Base-by-base conservation (phyloP, 179 eudicot species). In the Spergularia azorica region DNA sequence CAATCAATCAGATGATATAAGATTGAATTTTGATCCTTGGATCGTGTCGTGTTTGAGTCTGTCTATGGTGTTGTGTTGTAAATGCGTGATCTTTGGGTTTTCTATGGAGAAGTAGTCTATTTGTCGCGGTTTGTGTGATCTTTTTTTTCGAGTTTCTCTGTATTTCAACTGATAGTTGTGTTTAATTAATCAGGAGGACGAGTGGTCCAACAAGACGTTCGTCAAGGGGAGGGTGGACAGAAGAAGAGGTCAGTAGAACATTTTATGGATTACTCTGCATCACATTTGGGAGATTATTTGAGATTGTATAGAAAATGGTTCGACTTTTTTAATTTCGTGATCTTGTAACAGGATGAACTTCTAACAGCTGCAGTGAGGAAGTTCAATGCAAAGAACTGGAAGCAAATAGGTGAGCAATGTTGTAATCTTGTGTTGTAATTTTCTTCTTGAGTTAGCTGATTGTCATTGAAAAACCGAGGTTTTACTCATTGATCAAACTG, bases 161-260 rank as follows among this genome's bases (percentile, higher is more conserved):
- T 26, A 26, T 26, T 26, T 26, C 32, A 26, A 26, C 1, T 26
- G 32, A 26, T 26, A 26, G 32, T 26, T 26, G 32, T 26, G 20
- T 81, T 61, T 26, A 36, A 67, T 74, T 36, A 51, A 61, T 70
- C 58, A 85, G 83, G 80, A 87, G 89, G 77, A 73, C 67, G 54
- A 82, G 70, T 55, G 84, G 88, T 55, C 82, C 83, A 54, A 74
- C 83, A 21, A 86, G 79, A 67, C 92, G 97, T 16, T 84, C 94
- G 46, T 88, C 97, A 55, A 87, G 86, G 76, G 91, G 92, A 57
- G 91, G 94, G 26, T 92, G 97, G 97, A 91, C 97, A 11, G 87
- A 81, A 62, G 92, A 91, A 82, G 94, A 90, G 94, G 97, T 90
- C 17, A 61, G 87, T 77, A 8, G 15, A 13, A 46, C 60, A 26